Conservation (phyloP, 495 filamentous ascomycete genomes). For the Penicillium desertorum region DNA sequence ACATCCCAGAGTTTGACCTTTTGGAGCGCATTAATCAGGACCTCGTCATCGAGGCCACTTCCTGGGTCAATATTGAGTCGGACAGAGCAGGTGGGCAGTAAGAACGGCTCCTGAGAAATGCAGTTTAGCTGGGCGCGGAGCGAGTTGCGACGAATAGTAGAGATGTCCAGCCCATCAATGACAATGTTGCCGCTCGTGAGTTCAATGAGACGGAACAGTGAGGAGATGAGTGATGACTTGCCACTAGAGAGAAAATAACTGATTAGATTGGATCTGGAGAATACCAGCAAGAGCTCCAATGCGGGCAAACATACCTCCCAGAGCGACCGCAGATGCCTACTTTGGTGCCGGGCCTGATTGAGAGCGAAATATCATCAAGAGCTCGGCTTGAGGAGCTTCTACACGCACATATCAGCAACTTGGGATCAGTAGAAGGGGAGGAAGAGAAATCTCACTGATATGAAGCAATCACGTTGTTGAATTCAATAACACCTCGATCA, state of each 20-base stretch:
- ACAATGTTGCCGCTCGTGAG: not conserved
- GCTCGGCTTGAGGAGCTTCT: not conserved
- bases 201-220: not conserved
- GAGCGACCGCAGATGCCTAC: not conserved
- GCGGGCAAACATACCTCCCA: not conserved
- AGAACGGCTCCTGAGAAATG: not conserved
- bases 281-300: not conserved
- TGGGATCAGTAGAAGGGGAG: not conserved
- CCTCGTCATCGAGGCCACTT: not conserved
- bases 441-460: not conserved
- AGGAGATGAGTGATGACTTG: not conserved
- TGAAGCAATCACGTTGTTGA: not conserved
- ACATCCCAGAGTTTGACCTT: not conserved
- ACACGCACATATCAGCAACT: not conserved
- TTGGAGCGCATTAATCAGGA: not conserved
- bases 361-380: not conserved
- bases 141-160: not conserved
- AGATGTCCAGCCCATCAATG: not conserved
- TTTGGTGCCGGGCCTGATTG: not conserved
- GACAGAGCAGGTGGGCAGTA: not conserved
- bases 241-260: not conserved
- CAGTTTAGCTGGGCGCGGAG: not conserved
- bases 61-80: not conserved
- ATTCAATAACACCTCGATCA: constrained; percentile 7
- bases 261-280: not conserved